Conservation (phyloP, 768 basidiomycete species). For the Calocybe cyanea region DNA sequence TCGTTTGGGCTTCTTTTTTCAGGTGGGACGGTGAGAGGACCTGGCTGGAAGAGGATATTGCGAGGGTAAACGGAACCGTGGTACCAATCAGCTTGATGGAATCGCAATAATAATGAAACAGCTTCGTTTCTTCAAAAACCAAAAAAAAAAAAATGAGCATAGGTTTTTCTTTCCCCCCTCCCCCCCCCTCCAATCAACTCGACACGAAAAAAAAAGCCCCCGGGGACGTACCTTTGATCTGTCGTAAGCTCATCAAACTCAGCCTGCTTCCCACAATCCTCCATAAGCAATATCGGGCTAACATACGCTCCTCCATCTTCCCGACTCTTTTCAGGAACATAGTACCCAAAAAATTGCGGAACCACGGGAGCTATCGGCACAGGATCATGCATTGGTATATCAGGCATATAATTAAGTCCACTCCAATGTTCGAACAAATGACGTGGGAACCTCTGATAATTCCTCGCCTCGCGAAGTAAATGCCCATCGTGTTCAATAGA, state of each 20-base stretch:
- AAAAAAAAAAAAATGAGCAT: no score
- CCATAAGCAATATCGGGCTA: slow-evolving; percentile 41
- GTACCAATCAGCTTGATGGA: slow-evolving; percentile 32
- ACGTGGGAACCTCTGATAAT: slow-evolving; percentile 41
- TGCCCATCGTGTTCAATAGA: slow-evolving; percentile 35
- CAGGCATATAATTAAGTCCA: slow-evolving; percentile 40
- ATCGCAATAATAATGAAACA: slow-evolving; percentile 30
- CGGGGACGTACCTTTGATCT: no score
- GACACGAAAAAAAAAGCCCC: no score
- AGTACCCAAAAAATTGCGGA: slow-evolving; percentile 66
- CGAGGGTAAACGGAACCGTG: slow-evolving; percentile 33
- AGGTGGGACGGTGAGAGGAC: slow-evolving; percentile 22
- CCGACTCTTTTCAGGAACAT: slow-evolving; percentile 24
- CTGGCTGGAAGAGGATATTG: slow-evolving; percentile 35
- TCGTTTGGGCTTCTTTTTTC: slow-evolving; percentile 10
- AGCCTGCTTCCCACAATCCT: slow-evolving; percentile 36
- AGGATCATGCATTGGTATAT: slow-evolving; percentile 39
- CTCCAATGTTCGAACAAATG: slow-evolving; percentile 48
- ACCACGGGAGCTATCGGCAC: slow-evolving; percentile 48
- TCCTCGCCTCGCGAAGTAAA: slow-evolving; percentile 35
- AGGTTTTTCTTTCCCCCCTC: no score
- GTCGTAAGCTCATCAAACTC: background rate
- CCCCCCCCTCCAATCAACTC: no score
- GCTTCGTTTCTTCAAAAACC: slow-evolving; percentile 32
- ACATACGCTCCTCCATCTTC: slow-evolving; percentile 18